phyloP scores from a whole-genome alignment of 306 rosid species.

The Herpetospermum pedunculosum region DNA sequence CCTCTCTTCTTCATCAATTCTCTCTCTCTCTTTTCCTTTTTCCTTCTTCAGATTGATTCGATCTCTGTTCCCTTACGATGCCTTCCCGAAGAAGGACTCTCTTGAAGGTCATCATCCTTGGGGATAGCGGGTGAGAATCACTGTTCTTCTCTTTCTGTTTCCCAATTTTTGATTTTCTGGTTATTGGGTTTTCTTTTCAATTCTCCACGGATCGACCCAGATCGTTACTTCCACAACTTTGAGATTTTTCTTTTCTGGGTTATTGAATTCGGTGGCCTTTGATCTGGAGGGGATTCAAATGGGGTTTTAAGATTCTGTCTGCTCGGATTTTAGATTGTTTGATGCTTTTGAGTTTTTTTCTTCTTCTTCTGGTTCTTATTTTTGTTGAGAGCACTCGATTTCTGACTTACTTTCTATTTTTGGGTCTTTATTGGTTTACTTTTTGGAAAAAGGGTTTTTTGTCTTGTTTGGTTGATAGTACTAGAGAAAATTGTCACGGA shows the following conservation, averaged over 20 bases:
- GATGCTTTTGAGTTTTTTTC: background rate
- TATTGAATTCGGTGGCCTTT: background rate
- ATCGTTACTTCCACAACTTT: conserved; percentile 15
- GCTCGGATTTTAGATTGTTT: background rate
- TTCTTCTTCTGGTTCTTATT: background rate
- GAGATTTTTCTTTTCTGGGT: background rate
- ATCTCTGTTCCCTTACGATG: conserved; percentile 32
- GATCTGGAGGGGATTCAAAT: conserved; percentile 1
- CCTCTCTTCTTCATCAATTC: background rate
- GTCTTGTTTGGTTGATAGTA: conserved; percentile 2
- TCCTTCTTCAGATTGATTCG: conserved; percentile 13
- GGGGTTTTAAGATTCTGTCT: background rate
- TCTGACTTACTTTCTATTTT: background rate
- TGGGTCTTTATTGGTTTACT: background rate
- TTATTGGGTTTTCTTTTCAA: conserved; percentile 7
- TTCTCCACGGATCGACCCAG: conserved; percentile 20
- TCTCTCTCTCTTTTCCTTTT: conserved; percentile 4
- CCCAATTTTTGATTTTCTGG: background rate
- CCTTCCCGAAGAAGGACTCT: conserved; percentile 97
- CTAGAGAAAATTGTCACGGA: background rate
- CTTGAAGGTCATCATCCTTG: conserved; percentile 95
- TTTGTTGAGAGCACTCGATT: background rate
- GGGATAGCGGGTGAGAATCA: conserved; percentile 81
- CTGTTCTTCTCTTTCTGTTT: background rate
- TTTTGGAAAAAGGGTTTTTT: background rate